These are phyloP conservation scores for Metroxylon sagu DNA, from an alignment of 176 grass and related monocot genomes.

Conservation along the genomic window DNA sequence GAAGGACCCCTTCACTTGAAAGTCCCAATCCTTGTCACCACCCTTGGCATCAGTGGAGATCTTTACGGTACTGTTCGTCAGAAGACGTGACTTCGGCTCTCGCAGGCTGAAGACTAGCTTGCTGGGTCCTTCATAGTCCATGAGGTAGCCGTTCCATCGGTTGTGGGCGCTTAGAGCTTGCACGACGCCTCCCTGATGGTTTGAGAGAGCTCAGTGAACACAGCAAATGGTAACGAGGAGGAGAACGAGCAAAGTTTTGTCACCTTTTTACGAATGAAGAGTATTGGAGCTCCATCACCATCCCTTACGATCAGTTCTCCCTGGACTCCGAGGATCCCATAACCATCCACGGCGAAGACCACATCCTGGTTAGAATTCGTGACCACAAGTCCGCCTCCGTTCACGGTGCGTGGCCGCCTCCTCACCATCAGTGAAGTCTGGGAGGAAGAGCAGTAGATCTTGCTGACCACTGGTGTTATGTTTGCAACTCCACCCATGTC, in stretches of 20 bases:
- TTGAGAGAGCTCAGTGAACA: background rate
- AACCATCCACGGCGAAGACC: slow-evolving; percentile 72
- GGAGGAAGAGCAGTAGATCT: slow-evolving; percentile 59
- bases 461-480: slow-evolving; percentile 63
- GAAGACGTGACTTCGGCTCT: slow-evolving; percentile 50
- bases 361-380: slow-evolving; percentile 39
- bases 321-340: slow-evolving; percentile 48
- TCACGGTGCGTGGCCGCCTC: slow-evolving; percentile 44
- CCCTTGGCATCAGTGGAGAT: slow-evolving; percentile 49
- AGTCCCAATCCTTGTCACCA: slow-evolving; percentile 52
- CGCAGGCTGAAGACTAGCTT: slow-evolving; percentile 65
- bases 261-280: slow-evolving; percentile 78
- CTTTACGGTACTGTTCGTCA: slow-evolving; percentile 36
- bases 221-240: background rate
- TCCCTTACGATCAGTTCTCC: slow-evolving; percentile 65
- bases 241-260: background rate
- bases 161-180: slow-evolving; percentile 66
- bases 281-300: slow-evolving; percentile 48
- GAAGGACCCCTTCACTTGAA: slow-evolving; percentile 74
- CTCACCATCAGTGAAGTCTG: slow-evolving; percentile 56
- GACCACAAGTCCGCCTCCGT: slow-evolving; percentile 71
- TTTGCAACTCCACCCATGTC: slow-evolving; percentile 43
- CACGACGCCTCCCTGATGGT: slow-evolving; percentile 47
- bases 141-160: slow-evolving; percentile 57
- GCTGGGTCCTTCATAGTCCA: slow-evolving; percentile 47